Evolutionary conservation across 768 basidiomycete genomes (phyloP), one percentile per base, ranked within the genome.

Genomic region (Lentinula sp.): DNA sequence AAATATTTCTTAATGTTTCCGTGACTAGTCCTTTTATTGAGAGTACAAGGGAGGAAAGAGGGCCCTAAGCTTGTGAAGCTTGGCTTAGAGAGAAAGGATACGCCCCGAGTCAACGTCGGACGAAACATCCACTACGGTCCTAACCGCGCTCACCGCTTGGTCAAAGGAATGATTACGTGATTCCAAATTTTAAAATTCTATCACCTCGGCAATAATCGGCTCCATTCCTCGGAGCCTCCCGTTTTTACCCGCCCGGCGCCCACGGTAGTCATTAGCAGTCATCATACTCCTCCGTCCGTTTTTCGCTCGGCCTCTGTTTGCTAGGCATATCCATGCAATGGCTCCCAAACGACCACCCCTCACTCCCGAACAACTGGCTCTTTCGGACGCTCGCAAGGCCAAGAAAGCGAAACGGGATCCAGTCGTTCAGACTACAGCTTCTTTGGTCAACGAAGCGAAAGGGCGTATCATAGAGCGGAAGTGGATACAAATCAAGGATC

Each of bases 361-460:
- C 2, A 85, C 87, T 0, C 73, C 83, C 28, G 84, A 84, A 62
- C 83, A 88, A 65, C 61, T 84, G 18, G 84, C 84, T 1, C 70
- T 84, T 40, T 77, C 82, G 9, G 79, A 84, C 56, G 73, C 75
- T 60, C 78, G 84, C 18, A 83, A 79, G 63, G 75, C 78, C 46
- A 85, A 79, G 66, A 75, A 75, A 63, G 68, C 56, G 31, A 45
- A 64, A 8, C 73, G 65, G 64, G 65, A 65, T 46, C 60, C 60
- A 31, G 39, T 42, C 40, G 31, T 61, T 35, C 48, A 57, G 45
- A 23, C 63, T 28, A 46, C 48, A 16, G 16, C 53, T 23, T 42
- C 53, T 57, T 52, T 55, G 53, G 48, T 57, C 37, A 42, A 62
- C 60, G 35, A 66, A 59, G 46, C 37, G 54, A 59, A 71, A 65